Base-by-base conservation (phyloP, 768 basidiomycete species). In the Amyloporia xantha region DNA sequence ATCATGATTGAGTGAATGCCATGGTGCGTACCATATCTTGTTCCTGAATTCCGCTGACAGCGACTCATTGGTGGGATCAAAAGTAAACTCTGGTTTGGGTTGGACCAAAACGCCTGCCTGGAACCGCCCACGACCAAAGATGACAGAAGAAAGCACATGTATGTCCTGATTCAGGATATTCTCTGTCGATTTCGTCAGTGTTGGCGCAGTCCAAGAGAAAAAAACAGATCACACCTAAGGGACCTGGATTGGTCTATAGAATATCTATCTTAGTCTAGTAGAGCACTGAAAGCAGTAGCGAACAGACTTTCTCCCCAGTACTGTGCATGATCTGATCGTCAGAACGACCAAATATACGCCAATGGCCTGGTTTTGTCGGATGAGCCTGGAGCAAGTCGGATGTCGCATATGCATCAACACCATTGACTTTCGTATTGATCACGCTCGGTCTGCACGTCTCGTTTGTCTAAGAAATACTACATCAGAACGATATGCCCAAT, bases 281-380 rank as follows among this genome's bases (percentile, higher is more conserved):
- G 21, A n/a, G 38, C 10, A 24, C 20, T 42, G 17, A 15, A 5
- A 25, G 30, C n/a, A 17, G 25, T n/a, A n/a, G 26, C 28, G 13
- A 38, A 15, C 17, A 39, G n/a, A 68, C 68, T 65, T 70, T 71
- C 53, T 70, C 67, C 13, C 72, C 72, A 10, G 68, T 72, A 25
- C 58, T 63, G 37, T 70, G 63, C 58, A 70, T 68, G 38, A 76
- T 70, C 55, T 75, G 73, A 47, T 76, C 74, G 49, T 75, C 74
- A 7, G 56, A 59, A 13, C 76, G 62, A 2, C 76, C 74, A 43
- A 60, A 66, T 1, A 76, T 54, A 44, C 59, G 68, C 62, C 65
- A 74, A 24, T 66, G 51, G 1, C 58, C 56, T 1, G 56, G 60
- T 17, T 70, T 68, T 0, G 62, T 64, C 4, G 74, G 73, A 54